Evolutionary conservation across 805 yeast species (phyloP), one percentile per base, ranked within the genome.

Genomic region (Yarrowia bubula): DNA sequence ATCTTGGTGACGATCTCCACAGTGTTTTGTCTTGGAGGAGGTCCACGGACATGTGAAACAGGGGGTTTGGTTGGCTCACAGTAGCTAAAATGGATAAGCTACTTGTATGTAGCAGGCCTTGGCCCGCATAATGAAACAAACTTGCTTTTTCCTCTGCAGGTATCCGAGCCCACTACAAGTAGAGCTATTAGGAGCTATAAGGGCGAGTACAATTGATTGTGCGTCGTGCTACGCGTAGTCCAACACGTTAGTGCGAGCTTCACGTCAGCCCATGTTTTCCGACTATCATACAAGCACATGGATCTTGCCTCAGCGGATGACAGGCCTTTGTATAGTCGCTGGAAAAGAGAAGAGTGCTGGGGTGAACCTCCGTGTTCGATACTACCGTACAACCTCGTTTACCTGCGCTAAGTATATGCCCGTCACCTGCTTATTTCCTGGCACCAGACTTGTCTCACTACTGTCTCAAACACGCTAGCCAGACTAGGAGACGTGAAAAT

Each of bases 371-470:
- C n/a, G n/a, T n/a, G n/a, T n/a, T n/a, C n/a, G n/a, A n/a, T n/a
- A n/a, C n/a, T n/a, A n/a, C n/a, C n/a, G n/a, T n/a, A n/a, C n/a
- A n/a, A n/a, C n/a, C n/a, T n/a, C n/a, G n/a, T n/a, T n/a, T n/a
- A n/a, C 55, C 55, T 48, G 55, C 55, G 55, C 55, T 48, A 48
- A 48, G 55, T 48, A 48, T 48, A 48, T 35, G 55, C 55, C 41
- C 55, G 55, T 48, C 55, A 48, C 55, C 55, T 48, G 55, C 55
- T 35, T 48, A 35, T 48, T 35, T 33, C 41, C 28, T 33, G 18
- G 39, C 53, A 35, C 55, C 41, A 35, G 55, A 35, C 55, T 35
- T 33, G 55, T 48, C 55, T 48, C 55, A 33, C 41, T 48, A 35
- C 53, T 48, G 55, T 48, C 55, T 48, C 55, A 35, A 48, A 48